Conservation (phyloP, 2,329 filamentous ascomycete species). For the Penicillium sp. region DNA sequence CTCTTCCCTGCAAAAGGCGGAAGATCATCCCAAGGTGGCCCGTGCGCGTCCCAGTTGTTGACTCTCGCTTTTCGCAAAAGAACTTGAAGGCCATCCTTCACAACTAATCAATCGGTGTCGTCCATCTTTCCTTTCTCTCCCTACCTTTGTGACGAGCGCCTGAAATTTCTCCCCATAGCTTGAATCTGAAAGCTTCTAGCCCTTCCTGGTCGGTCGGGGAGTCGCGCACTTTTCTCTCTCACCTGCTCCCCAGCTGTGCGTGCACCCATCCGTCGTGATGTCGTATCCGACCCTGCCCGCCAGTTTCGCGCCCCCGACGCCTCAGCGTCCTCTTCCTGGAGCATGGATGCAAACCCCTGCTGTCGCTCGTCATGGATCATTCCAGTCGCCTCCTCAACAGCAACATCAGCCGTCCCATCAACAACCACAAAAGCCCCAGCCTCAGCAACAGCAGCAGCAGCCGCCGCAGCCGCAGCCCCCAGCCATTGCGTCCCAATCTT, state of each 20-base stretch:
- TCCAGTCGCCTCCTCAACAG: constrained; percentile 6
- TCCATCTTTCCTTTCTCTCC: neutral
- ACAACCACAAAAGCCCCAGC: constrained; percentile 3
- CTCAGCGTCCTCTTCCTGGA: constrained; percentile 37
- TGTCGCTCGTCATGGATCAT: constrained; percentile 28
- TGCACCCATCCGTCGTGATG: constrained; percentile 27
- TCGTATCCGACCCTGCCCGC: constrained; percentile 36
- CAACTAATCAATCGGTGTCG: constrained; percentile 6
- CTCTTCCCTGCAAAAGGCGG: constrained; percentile 14
- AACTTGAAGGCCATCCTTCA: constrained; percentile 13
- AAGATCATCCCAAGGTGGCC: constrained; percentile 22
- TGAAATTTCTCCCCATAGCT: constrained; percentile 6
- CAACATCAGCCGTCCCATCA: neutral
- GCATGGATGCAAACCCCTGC: constrained; percentile 40
- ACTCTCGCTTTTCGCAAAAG: constrained; percentile 17
- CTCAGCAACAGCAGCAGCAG: neutral
- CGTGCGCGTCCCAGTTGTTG: constrained; percentile 29
- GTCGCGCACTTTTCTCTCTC: constrained; percentile 15
- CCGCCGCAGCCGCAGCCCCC: constrained; percentile 4
- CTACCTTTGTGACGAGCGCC: neutral
- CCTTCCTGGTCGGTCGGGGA: constrained; percentile 13
- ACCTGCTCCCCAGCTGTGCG: constrained; percentile 9
- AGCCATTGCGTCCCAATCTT: constrained; percentile 20
- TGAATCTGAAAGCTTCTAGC: constrained; percentile 9
- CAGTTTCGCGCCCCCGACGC: constrained; percentile 27